Evolutionary conservation across 2,329 filamentous ascomycete genomes (phyloP), one percentile per base, ranked within the genome.

Genomic region (Periconia sp.): DNA sequence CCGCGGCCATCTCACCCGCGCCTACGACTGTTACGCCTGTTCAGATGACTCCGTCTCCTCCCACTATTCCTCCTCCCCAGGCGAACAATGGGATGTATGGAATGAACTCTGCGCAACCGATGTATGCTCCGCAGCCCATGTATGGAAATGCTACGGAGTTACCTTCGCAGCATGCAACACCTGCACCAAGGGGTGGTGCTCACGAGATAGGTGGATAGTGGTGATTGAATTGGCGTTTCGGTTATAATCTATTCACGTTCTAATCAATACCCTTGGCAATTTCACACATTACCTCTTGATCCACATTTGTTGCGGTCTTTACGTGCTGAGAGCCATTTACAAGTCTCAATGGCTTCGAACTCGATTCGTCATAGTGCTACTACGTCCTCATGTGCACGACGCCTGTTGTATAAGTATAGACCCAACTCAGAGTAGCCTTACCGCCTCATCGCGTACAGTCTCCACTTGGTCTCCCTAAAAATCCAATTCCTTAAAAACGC

Each of bases 81-180:
- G 21, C 23, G 5, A 5, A 15, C 16, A 39, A 39, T 31, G 36
- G 31, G 36, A 12, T 39, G 17, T 31, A 41, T 36, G 39, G 30
- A 5, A 10, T 6, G 2, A n/a, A 11, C 7, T 22, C 5, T 33
- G 16, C 21, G 4, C 22, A 23, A 13, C 13, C 21, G 30, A 19
- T 29, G 15, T 16, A 41, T 19, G 31, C 35, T 13, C 31, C 31
- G 16, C 39, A 35, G 23, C 30, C 30, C 19, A 12, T 33, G 19
- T 12, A 23, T 18, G 13, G 19, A 16, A 26, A 26, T 24, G 37
- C 37, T 1, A 40, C 34, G 37, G 37, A 40, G 16, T 33, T 40
- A 17, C 29, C 37, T 16, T 19, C 37, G 2, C 21, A n/a, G n/a
- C 26, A 15, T 3, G 25, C 24, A 8, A 13, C 19, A 8, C 37